phyloP scores from a whole-genome alignment of 306 rosid genomes.

The Argentina anserina region DNA sequence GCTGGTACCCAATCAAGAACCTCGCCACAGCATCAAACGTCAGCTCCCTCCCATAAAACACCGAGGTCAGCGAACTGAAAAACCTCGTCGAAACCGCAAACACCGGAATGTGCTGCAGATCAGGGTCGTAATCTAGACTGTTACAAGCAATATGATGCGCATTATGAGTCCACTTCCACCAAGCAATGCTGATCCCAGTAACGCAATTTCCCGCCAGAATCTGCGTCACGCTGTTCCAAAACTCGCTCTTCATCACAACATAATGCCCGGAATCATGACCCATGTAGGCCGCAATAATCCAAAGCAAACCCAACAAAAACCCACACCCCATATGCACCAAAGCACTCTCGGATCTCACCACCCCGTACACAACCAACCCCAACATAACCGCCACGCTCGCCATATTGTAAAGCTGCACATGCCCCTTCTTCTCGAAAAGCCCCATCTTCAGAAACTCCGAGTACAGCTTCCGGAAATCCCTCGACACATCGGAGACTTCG shows the following conservation, averaged over 20 bases:
- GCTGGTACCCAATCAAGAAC: constrained; percentile 34
- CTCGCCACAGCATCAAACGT: constrained; percentile 31
- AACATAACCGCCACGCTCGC: constrained; percentile 13
- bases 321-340: constrained; percentile 31
- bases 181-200: constrained; percentile 44
- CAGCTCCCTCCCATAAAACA: constrained; percentile 32
- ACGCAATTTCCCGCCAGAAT: constrained; percentile 34
- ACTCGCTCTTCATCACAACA: constrained; percentile 24
- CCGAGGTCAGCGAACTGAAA: constrained; percentile 25
- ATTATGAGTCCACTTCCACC: constrained; percentile 51
- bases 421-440: constrained; percentile 44
- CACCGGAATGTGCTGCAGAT: constrained; percentile 40
- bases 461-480: constrained; percentile 24
- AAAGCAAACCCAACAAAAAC: constrained; percentile 29
- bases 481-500: constrained; percentile 31
- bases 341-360: constrained; percentile 31
- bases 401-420: constrained; percentile 19
- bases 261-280: constrained; percentile 44
- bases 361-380: constrained; percentile 23
- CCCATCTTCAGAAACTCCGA: constrained; percentile 28
- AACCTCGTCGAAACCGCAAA: constrained; percentile 24
- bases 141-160: constrained; percentile 43
- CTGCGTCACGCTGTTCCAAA: constrained; percentile 27
- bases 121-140: constrained; percentile 39
- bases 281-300: constrained; percentile 34